These are phyloP conservation scores for Alternaria brassicae DNA, from an alignment of 2,329 filamentous ascomycete species.

Conservation along the genomic window DNA sequence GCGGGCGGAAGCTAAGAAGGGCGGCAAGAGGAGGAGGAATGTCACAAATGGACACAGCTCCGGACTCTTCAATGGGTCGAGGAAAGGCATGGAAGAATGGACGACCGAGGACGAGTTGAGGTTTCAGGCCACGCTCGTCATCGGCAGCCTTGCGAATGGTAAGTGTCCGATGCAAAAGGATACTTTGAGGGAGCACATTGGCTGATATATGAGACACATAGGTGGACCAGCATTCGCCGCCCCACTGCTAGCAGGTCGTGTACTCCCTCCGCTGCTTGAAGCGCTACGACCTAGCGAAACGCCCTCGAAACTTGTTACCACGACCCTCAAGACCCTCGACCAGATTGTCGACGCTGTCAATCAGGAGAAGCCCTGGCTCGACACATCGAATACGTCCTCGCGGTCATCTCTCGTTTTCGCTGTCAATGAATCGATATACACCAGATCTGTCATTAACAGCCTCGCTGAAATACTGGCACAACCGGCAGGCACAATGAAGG, in stretches of 20 bases:
- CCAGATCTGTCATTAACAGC: slow-evolving; percentile 65
- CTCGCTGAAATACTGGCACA: slow-evolving; percentile 72
- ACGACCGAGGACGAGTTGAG: slow-evolving; percentile 71
- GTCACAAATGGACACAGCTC: slow-evolving; percentile 32
- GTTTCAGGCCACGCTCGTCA: slow-evolving; percentile 82
- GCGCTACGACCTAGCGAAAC: slow-evolving; percentile 71
- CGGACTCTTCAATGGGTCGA: slow-evolving; percentile 14
- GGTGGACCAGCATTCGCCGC: slow-evolving; percentile 80
- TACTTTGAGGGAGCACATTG: slow-evolving; percentile 3
- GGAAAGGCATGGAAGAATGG: slow-evolving; percentile 44
- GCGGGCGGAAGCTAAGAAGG: slow-evolving; percentile 52
- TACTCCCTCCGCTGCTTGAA: slow-evolving; percentile 73
- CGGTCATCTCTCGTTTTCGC: slow-evolving; percentile 62
- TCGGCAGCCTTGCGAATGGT: slow-evolving; percentile 87
- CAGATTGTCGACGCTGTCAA: slow-evolving; percentile 72
- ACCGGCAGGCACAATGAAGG: slow-evolving; percentile 58
- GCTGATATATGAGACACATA: slow-evolving; percentile 49
- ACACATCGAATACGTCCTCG: slow-evolving; percentile 56
- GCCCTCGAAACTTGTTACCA: slow-evolving; percentile 71
- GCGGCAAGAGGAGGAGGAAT: slow-evolving; percentile 59
- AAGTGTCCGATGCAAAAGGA: slow-evolving; percentile 38
- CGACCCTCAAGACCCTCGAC: slow-evolving; percentile 76
- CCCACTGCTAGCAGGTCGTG: slow-evolving; percentile 72
- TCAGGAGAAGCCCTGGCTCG: slow-evolving; percentile 60
- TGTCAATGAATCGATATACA: slow-evolving; percentile 63